Base-by-base conservation (phyloP, 176 grass and related monocot species). In the Dendrocalamus sinicus region DNA sequence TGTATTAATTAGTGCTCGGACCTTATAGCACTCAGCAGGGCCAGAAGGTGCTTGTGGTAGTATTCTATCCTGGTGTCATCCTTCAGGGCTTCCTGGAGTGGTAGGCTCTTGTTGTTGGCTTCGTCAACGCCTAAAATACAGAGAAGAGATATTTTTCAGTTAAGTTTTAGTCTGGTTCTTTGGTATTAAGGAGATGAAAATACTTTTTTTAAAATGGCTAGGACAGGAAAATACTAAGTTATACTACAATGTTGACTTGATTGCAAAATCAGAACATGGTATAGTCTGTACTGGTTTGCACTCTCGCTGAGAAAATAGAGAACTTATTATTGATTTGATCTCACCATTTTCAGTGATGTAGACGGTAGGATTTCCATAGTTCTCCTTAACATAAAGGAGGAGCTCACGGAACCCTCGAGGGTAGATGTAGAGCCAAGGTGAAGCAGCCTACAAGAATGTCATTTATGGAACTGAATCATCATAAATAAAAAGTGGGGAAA, bases 341-440 rank as follows among this genome's bases (percentile, higher is more conserved):
- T 75, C 77, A 86, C 93, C 88, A 8, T 94, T 94, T 88, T 93
- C 91, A 23, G 91, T 93, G n/a, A 93, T 85, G 77, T 85, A 93
- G 70, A 94, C 22, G 0, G 62, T 14, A 14, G 90, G 90, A 50
- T 92, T 92, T 2, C 54, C 67, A 9, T 95, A 95, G 12, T 88
- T 92, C 1, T 77, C 35, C 73, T 92, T 95, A n/a, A 89, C 35
- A 67, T 95, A 88, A 11, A 95, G 66, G 14, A 92, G 15, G 6
- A 95, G 51, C 11, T 90, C 86, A 23, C 15, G 66, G 16, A 95
- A 78, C 3, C 90, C 90, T 84, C 3, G 53, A 52, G 93, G 90
- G 19, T 92, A 95, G 7, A 95, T 19, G 57, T 82, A 90, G 20
- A 89, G 72, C 93, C 86, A 91, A 79, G 68, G 6, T 43, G 91